phyloP scores from a whole-genome alignment of 2,329 filamentous ascomycete species.

The Podosphaera xanthii region DNA sequence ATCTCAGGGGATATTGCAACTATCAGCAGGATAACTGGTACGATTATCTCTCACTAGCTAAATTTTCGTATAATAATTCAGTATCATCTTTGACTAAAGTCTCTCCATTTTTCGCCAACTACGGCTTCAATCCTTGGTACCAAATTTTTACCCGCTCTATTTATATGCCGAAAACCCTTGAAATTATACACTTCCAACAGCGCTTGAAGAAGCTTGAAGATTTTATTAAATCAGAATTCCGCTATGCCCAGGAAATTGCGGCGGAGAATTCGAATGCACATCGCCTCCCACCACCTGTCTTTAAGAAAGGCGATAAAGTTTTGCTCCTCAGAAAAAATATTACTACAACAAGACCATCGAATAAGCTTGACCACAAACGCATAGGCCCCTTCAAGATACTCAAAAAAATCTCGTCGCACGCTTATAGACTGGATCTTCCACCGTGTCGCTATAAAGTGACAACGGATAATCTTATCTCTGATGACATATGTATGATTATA shows the following conservation, averaged over 20 bases:
- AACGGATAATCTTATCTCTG: too few species aligned
- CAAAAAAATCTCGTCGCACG: neutral
- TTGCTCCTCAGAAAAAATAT: too few species aligned
- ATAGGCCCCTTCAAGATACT: conserved; percentile 2
- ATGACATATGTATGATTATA: too few species aligned
- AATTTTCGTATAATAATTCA: too few species aligned
- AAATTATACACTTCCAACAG: neutral
- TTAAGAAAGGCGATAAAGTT: neutral
- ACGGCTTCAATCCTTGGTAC: neutral
- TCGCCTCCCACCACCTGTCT: neutral
- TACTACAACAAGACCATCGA: too few species aligned
- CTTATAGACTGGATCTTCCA: conserved; percentile 1
- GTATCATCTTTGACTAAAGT: too few species aligned
- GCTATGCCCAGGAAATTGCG: neutral
- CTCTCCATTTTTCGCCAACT: neutral
- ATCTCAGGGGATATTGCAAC: too few species aligned
- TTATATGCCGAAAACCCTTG: neutral
- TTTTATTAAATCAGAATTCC: neutral
- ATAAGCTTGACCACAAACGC: conserved; percentile 1
- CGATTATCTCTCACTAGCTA: too few species aligned
- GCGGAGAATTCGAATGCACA: neutral
- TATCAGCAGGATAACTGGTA: too few species aligned
- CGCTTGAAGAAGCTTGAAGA: neutral
- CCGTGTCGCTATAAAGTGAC: too few species aligned
- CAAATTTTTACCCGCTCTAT: neutral